These are phyloP conservation scores for Cutaneotrichosporon cavernicola DNA, from an alignment of 1,284 basidiomycete genomes.

Conservation along the genomic window DNA sequence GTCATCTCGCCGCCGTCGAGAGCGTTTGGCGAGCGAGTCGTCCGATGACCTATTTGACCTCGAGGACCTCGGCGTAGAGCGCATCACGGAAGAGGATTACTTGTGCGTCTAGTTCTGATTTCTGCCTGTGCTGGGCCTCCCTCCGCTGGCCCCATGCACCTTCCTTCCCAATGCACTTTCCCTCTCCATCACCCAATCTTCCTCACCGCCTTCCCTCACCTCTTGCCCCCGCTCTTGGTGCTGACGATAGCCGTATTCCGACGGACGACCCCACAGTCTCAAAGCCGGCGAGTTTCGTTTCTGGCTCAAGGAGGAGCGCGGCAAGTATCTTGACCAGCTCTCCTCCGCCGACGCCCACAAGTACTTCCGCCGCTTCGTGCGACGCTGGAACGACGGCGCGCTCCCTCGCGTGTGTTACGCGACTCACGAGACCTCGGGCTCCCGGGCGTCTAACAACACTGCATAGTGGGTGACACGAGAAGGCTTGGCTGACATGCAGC, in stretches of 20 bases:
- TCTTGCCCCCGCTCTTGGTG: background rate
- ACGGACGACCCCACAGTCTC: slow-evolving; percentile 19
- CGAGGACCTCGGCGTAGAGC: slow-evolving; percentile 38
- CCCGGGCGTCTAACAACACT: slow-evolving; percentile 37
- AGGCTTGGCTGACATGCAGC: slow-evolving; percentile 16
- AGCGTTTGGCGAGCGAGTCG: slow-evolving; percentile 14
- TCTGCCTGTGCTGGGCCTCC: background rate
- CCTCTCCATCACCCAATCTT: background rate
- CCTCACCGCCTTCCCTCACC: background rate
- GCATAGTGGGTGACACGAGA: slow-evolving; percentile 30
- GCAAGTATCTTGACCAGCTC: slow-evolving; percentile 50
- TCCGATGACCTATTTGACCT: slow-evolving; percentile 44
- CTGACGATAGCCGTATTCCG: slow-evolving; percentile 15
- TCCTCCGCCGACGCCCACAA: slow-evolving; percentile 44
- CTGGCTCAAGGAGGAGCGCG: slow-evolving; percentile 43
- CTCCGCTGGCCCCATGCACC: no score
- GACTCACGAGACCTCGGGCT: slow-evolving; percentile 23
- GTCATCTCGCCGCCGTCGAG: slow-evolving; percentile 13
- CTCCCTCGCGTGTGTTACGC: slow-evolving; percentile 40
- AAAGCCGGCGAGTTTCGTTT: slow-evolving; percentile 41
- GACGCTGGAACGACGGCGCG: slow-evolving; percentile 52
- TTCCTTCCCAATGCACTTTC: background rate
- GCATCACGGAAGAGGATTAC: slow-evolving; percentile 48
- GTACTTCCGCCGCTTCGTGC: slow-evolving; percentile 51
- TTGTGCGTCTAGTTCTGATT: slow-evolving; percentile 39